Conservation (phyloP, 805 yeast species). For the Lachancea cidri region DNA sequence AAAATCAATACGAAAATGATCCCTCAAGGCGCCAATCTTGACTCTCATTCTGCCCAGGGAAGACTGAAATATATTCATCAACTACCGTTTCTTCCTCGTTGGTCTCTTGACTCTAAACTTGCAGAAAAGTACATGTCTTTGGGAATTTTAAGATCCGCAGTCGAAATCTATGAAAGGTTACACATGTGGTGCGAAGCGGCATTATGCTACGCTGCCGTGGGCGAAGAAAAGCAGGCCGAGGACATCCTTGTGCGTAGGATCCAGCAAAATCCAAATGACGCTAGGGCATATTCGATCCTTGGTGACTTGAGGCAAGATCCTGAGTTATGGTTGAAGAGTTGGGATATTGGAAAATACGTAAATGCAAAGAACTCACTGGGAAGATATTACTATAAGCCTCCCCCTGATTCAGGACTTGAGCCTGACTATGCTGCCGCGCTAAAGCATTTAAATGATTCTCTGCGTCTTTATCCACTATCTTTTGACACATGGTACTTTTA, state of each 20-base stretch:
- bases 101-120: constrained; percentile 75
- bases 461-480: constrained; percentile 65
- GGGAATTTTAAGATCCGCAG: constrained; percentile 81
- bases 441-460: constrained; percentile 66
- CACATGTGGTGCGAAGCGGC: constrained; percentile 79
- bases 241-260: constrained; percentile 52
- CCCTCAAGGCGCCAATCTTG: constrained; percentile 37
- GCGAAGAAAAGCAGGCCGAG: constrained; percentile 63
- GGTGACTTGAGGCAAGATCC: constrained; percentile 86
- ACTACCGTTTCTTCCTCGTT: constrained; percentile 72
- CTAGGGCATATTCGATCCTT: constrained; percentile 73
- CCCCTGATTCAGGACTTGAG: constrained; percentile 44
- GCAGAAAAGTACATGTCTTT: constrained; percentile 84
- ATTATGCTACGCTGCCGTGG: constrained; percentile 82
- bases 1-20: constrained; percentile 52
- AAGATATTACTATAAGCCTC: constrained; percentile 63
- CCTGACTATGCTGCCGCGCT: constrained; percentile 53
- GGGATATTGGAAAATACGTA: constrained; percentile 80
- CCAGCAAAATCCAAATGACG: constrained; percentile 58
- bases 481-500: constrained; percentile 87
- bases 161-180: constrained; percentile 80
- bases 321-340: constrained; percentile 70
- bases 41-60: constrained; percentile 37
- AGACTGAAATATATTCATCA: constrained; percentile 69
- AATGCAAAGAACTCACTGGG: constrained; percentile 84